Conservation (phyloP, 139 green algal genomes). For the Picochlorum sp. region DNA sequence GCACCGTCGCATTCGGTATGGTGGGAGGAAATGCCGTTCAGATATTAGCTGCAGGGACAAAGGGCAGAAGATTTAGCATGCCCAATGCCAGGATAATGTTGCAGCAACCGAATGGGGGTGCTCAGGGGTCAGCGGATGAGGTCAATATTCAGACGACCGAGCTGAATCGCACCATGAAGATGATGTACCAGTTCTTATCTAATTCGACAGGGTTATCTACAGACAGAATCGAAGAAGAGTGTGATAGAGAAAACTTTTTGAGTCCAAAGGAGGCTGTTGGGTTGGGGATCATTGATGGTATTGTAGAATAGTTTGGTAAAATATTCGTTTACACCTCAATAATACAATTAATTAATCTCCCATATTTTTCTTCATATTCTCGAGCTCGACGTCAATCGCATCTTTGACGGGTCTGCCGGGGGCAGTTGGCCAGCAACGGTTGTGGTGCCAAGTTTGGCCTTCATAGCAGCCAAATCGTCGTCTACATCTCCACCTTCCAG, state of each 20-base stretch:
- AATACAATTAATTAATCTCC: conserved; percentile 5
- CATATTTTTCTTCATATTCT: conserved; percentile 48
- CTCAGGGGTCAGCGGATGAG: conserved; percentile 54
- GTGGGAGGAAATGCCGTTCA: conserved; percentile 62
- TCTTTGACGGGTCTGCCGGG: conserved; percentile 44
- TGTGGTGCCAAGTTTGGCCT: conserved; percentile 40
- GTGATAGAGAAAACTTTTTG: conserved; percentile 80
- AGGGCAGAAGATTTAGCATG: conserved; percentile 88
- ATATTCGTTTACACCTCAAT: background rate
- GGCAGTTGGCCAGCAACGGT: conserved; percentile 24
- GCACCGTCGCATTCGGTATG: conserved; percentile 69
- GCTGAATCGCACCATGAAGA: conserved; percentile 51
- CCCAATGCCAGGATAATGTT: conserved; percentile 87
- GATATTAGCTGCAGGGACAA: conserved; percentile 73
- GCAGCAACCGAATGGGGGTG: conserved; percentile 77
- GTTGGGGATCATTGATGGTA: conserved; percentile 48
- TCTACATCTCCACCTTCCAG: conserved; percentile 85
- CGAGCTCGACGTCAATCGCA: conserved; percentile 76
- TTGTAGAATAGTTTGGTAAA: conserved; percentile 13
- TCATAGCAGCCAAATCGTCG: conserved; percentile 80
- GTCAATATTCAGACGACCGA: conserved; percentile 59
- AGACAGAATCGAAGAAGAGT: conserved; percentile 69
- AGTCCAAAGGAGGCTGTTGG: conserved; percentile 59
- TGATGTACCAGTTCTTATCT: conserved; percentile 58
- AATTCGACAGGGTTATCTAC: conserved; percentile 61